Base-by-base conservation (phyloP, 73 alveolate species). In the Tetrahymena thermophila region DNA sequence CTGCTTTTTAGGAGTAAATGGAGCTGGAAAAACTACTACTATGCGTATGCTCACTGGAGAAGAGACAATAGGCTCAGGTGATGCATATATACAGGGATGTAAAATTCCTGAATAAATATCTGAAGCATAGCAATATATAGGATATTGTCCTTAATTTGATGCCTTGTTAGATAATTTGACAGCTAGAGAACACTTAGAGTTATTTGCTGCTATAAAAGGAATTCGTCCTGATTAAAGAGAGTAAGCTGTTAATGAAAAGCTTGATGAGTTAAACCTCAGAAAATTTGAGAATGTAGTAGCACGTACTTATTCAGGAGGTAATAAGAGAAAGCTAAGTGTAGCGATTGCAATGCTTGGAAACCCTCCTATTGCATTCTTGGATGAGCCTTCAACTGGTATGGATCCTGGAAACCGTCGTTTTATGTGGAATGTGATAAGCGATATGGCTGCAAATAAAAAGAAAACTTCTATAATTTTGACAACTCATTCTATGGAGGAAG, bases 401-500 rank as follows among this genome's bases (percentile, higher is more conserved):
- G 98, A 97, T 43, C 98, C 98, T 34, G 97, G 95, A 4, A 96
- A 95, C 96, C 94, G 98, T 43, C 95, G 97, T 94, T 96, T 96
- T 93, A 97, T 97, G 31, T 97, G 98, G 98, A 93, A 85, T 44
- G 96, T 97, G 96, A 96, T 97, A 28, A 96, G 96, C 94, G 95
- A 96, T 83, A 97, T 97, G 19, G 96, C 95, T 94, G 96, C 95
- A 84, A 97, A 96, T 56, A 97, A 98, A 95, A 85, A 94, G 44
- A 89, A 96, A 71, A 95, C 96, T 40, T 96, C 98, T 84, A 94
- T 98, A 89, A 96, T 98, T 55, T 94, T 98, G 94, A 97, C 99
- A 13, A 97, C 99, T 15, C 99, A 98, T 96, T 96, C 98, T 14
- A 98, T 98, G 98, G 99, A 98, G 93, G 99, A 98, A 94, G 96